Conservation (phyloP, 805 yeast genomes). For the Yamadazyma olivae region DNA sequence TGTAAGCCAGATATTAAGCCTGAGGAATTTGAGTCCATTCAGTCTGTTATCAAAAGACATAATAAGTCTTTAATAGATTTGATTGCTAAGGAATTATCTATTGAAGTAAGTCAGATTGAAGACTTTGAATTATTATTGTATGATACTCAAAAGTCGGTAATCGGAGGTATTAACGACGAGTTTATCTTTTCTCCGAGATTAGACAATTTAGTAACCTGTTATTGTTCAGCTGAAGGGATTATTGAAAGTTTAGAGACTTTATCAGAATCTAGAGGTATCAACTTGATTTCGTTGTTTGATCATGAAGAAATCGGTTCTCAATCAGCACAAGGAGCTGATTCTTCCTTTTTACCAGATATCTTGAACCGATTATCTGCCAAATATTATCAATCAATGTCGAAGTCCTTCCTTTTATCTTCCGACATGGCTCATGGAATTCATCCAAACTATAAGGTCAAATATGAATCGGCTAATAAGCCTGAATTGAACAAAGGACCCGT, state of each 20-base stretch:
- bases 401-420: conserved; percentile 84
- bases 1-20: conserved; percentile 50
- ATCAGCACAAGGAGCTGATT: conserved; percentile 96
- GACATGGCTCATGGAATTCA: conserved; percentile 98
- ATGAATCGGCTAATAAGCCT: conserved; percentile 81
- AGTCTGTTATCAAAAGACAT: conserved; percentile 70
- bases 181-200: conserved; percentile 88
- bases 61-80: conserved; percentile 64
- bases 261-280: conserved; percentile 53
- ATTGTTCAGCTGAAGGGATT: conserved; percentile 70
- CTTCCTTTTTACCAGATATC: conserved; percentile 81
- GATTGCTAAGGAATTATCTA: conserved; percentile 63
- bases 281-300: conserved; percentile 81
- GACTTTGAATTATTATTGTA: conserved; percentile 86
- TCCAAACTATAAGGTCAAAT: conserved; percentile 78
- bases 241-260: conserved; percentile 49
- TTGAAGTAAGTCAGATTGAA: conserved; percentile 58
- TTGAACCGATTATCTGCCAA: conserved; percentile 61
- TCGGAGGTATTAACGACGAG: conserved; percentile 90
- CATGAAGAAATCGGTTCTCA: conserved; percentile 95
- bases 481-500: conserved; percentile 87
- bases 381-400: conserved; percentile 41
- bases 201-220: conserved; percentile 89
- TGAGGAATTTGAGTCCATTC: conserved; percentile 62
- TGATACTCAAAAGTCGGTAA: conserved; percentile 77